Percentiles rank a stretch among this genome's conserved stretches.
phyloP scores from a whole-genome alignment of 1,139 yeast genomes.

The Waltiozyma sp. region DNA sequence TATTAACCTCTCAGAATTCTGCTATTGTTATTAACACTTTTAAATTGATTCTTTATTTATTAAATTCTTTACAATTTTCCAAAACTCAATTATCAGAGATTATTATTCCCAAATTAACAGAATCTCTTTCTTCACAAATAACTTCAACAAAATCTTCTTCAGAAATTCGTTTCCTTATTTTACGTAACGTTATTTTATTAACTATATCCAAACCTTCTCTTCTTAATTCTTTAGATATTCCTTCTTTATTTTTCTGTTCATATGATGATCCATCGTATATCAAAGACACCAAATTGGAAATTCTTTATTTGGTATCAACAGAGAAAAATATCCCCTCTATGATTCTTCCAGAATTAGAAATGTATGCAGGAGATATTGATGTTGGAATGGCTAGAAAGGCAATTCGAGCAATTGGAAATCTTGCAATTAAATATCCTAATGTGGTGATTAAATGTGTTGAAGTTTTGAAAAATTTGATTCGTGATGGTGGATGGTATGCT shows the following conservation, averaged over 20 bases:
- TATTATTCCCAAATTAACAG: slow-evolving; percentile 51
- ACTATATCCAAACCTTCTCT: slow-evolving; percentile 46
- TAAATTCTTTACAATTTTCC: slow-evolving; percentile 28
- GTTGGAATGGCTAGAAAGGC: slow-evolving; percentile 81
- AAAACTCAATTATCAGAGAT: slow-evolving; percentile 7
- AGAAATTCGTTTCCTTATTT: slow-evolving; percentile 73
- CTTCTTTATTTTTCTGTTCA: slow-evolving; percentile 68
- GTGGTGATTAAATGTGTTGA: slow-evolving; percentile 56
- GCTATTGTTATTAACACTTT: slow-evolving; percentile 73
- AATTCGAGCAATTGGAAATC: slow-evolving; percentile 78
- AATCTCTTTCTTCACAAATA: slow-evolving; percentile 66
- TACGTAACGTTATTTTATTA: slow-evolving; percentile 70
- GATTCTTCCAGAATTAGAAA: slow-evolving; percentile 69
- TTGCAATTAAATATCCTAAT: slow-evolving; percentile 64
- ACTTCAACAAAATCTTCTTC: slow-evolving; percentile 38
- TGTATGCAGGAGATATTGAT: slow-evolving; percentile 81
- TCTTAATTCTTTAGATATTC: slow-evolving; percentile 51
- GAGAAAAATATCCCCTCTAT: slow-evolving; percentile 41
- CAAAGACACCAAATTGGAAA: slow-evolving; percentile 83
- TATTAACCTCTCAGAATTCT: slow-evolving; percentile 71
- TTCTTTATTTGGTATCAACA: slow-evolving; percentile 68
- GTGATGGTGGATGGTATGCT: slow-evolving; percentile 61
- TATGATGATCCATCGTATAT: slow-evolving; percentile 82
- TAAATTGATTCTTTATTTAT: slow-evolving; percentile 58
- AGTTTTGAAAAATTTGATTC: slow-evolving; percentile 46